Evolutionary conservation across 2,329 filamentous ascomycete species (phyloP), one percentile per base, ranked within the genome.

Genomic region (Curvularia lunata): DNA sequence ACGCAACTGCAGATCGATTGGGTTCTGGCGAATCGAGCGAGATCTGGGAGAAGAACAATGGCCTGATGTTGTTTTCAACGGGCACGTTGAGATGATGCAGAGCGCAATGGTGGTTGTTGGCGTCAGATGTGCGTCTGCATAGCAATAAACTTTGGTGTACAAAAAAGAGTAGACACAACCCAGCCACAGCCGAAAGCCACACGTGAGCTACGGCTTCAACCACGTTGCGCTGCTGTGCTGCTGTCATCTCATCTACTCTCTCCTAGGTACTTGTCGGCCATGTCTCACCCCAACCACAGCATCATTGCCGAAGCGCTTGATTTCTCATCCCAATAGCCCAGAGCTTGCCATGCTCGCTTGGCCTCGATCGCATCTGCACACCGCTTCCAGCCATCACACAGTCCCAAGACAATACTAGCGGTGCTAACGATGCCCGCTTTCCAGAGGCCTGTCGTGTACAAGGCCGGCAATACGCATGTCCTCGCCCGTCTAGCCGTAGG

Each of bases 41-140:
- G 28, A n/a, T 54, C 27, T 43, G 34, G 45, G 30, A 46, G 45
- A 19, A 50, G 69, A 71, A 71, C 70, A 71, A 71, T 72, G 68
- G 69, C 61, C 69, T 72, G 69, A 72, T 66, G 61, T 69, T 71
- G 68, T 71, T 70, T 70, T 66, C 54, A 56, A 47, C 54, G 40
- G 51, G 46, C 30, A 23, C 27, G 42, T 27, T 27, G 28, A 43
- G 43, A 54, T 63, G 54, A 41, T 28, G 41, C 38, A 27, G 40
- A 52, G 48, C 7, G 37, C 19, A 52, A 27, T 28, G 42, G 38
- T 25, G 3, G 23, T 25, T 13, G 8, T 40, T 7, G 19, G 23
- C 16, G 48, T 28, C 21, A 19, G 10, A 27, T 27, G 37, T 19
- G 25, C 5, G 23, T 41, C 25, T 38, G 4, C 7, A 9, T 30